Evolutionary conservation across 2,329 filamentous ascomycete species (phyloP).

Genomic region (Lecanosticta acicola): DNA sequence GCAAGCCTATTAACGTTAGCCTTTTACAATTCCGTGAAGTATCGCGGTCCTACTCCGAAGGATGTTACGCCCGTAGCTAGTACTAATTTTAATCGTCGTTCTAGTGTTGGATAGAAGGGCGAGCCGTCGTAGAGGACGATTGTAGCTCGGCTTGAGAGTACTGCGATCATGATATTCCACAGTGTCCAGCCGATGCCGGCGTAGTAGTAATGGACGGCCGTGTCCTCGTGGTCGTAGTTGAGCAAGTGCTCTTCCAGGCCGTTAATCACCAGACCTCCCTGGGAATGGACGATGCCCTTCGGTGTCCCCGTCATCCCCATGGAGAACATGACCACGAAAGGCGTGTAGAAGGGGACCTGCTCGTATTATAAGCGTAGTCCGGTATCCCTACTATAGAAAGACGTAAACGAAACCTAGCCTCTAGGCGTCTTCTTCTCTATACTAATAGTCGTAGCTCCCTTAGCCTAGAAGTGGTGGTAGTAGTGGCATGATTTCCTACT

Average conservation of each 20-base stretch:
- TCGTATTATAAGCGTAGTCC: conserved; percentile 1
- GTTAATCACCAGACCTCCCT: conserved; percentile 30
- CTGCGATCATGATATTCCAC: conserved; percentile 60
- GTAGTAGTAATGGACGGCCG: conserved; percentile 49
- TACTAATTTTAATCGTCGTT: conserved; percentile 55
- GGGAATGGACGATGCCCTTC: conserved; percentile 71
- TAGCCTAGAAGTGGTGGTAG: too few species aligned
- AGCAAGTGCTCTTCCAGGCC: conserved; percentile 54
- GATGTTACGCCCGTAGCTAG: conserved; percentile 61
- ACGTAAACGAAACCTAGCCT: not conserved
- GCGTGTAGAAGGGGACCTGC: conserved; percentile 8
- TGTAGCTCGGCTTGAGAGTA: conserved; percentile 54
- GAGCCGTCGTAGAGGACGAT: conserved; percentile 72
- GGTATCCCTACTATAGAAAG: not conserved
- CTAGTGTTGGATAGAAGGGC: conserved; percentile 63
- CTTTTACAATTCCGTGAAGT: conserved; percentile 62
- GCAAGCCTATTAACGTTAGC: conserved; percentile 35
- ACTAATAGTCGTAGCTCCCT: not conserved
- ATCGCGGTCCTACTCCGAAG: conserved; percentile 68
- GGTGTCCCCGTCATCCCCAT: conserved; percentile 69
- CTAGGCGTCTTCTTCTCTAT: not conserved
- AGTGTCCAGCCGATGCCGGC: conserved; percentile 76
- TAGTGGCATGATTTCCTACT: too few species aligned
- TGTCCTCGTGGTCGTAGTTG: conserved; percentile 42
- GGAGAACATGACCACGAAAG: conserved; percentile 13